Conservation (phyloP, 78 protist species). For the Parvularia atlantis region DNA sequence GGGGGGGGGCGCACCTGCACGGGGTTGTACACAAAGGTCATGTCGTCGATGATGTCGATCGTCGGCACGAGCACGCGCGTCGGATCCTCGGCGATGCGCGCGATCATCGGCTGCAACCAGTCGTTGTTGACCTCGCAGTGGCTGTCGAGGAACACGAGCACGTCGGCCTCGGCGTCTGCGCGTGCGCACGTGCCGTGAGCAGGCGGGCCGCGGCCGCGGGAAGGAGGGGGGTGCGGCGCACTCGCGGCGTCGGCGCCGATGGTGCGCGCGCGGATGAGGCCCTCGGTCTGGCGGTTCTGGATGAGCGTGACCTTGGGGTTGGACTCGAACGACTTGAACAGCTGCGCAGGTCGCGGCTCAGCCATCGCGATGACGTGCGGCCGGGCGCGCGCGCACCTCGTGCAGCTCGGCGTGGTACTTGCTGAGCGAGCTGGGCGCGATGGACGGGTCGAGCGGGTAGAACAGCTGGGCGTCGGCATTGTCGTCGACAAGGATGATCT, state of each 20-base stretch:
- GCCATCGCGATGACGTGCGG: no score
- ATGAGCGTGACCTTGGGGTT: background rate
- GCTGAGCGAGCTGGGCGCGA: no score
- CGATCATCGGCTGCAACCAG: conserved; percentile 5
- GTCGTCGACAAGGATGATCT: conserved; percentile 3
- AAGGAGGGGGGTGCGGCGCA: background rate
- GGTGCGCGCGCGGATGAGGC: background rate
- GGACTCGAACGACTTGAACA: no score
- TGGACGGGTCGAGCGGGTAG: no score
- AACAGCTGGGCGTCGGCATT: background rate
- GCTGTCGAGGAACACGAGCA: background rate
- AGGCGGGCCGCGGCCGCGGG: background rate
- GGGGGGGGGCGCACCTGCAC: no score
- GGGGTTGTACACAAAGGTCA: background rate
- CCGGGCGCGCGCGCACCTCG: no score
- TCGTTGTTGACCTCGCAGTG: background rate
- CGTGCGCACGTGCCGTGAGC: background rate
- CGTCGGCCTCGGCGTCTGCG: background rate
- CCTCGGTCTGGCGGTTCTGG: background rate
- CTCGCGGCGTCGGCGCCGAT: background rate
- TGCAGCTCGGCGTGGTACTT: no score
- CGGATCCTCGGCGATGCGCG: background rate
- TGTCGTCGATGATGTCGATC: background rate
- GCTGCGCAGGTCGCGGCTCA: no score
- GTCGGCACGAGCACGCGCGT: background rate